Conservation (phyloP, 1,139 yeast genomes). For the Yamadazyma siamensis region DNA sequence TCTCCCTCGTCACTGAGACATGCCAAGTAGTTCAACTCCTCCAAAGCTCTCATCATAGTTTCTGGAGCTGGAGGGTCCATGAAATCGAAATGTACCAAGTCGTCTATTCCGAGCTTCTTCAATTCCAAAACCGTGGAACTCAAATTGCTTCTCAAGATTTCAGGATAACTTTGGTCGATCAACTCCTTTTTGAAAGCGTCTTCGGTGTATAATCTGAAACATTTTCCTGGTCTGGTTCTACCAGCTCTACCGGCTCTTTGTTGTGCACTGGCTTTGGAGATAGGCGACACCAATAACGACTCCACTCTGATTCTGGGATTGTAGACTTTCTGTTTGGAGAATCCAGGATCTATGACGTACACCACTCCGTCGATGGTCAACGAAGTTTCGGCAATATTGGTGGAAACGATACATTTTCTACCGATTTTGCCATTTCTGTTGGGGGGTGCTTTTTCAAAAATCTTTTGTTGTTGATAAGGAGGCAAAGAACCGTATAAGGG, state of each 20-base stretch:
- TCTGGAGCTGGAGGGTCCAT: slow-evolving; percentile 99
- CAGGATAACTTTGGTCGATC: slow-evolving; percentile 94
- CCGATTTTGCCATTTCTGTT: slow-evolving; percentile 82
- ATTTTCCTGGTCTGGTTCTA: slow-evolving; percentile 98
- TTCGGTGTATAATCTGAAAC: slow-evolving; percentile 93
- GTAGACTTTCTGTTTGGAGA: slow-evolving; percentile 93
- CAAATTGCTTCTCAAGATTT: slow-evolving; percentile 84
- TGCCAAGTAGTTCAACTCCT: slow-evolving; percentile 84
- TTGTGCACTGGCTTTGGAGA: slow-evolving; percentile 95
- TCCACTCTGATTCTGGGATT: slow-evolving; percentile 96
- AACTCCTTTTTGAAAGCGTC: slow-evolving; percentile 94
- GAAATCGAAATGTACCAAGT: slow-evolving; percentile 94
- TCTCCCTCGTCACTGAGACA: slow-evolving; percentile 93
- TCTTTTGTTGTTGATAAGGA: slow-evolving; percentile 90
- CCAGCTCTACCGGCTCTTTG: slow-evolving; percentile 99
- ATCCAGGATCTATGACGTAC: slow-evolving; percentile 96
- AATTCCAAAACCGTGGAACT: slow-evolving; percentile 90
- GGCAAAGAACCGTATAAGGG: slow-evolving; percentile 96
- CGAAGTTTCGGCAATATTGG: slow-evolving; percentile 97
- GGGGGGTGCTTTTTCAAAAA: slow-evolving; percentile 85
- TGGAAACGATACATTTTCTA: slow-evolving; percentile 88
- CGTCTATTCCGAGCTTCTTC: slow-evolving; percentile 92
- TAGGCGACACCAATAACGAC: slow-evolving; percentile 89
- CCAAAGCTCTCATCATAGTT: slow-evolving; percentile 98
- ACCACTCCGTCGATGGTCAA: slow-evolving; percentile 97